Conservation (phyloP, 257 asterid species). For the Solanum pinnatisectum region DNA sequence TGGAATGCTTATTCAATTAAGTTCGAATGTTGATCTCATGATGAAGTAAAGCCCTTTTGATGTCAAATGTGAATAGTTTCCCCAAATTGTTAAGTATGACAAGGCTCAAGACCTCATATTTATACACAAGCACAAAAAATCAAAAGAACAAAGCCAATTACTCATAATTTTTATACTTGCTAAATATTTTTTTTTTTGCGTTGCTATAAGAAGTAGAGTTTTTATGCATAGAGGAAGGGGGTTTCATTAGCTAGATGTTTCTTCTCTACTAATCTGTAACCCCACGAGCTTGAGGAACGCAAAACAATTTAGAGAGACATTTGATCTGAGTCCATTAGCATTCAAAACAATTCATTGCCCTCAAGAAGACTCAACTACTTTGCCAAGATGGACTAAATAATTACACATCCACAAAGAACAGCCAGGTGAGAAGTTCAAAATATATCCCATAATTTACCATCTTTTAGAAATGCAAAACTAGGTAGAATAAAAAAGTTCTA, state of each 20-base stretch:
- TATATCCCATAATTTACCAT: background rate
- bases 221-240: background rate
- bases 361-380: constrained; percentile 2
- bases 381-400: constrained; percentile 48
- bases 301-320: background rate
- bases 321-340: constrained; percentile 44
- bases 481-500: background rate
- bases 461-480: background rate
- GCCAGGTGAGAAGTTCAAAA: background rate
- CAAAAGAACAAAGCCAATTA: background rate
- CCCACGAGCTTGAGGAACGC: background rate
- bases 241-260: background rate
- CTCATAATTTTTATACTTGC: background rate
- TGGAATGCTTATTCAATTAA: background rate
- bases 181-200: background rate
- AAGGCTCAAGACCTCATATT: background rate
- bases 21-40: background rate
- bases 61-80: background rate
- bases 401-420: background rate
- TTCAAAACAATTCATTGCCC: constrained; percentile 40
- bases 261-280: background rate
- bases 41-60: background rate
- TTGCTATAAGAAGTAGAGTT: background rate
- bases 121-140: background rate
- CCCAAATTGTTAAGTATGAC: background rate